These are phyloP conservation scores for Saitoella complicata DNA, from an alignment of 805 yeast genomes.

Conservation along the genomic window DNA sequence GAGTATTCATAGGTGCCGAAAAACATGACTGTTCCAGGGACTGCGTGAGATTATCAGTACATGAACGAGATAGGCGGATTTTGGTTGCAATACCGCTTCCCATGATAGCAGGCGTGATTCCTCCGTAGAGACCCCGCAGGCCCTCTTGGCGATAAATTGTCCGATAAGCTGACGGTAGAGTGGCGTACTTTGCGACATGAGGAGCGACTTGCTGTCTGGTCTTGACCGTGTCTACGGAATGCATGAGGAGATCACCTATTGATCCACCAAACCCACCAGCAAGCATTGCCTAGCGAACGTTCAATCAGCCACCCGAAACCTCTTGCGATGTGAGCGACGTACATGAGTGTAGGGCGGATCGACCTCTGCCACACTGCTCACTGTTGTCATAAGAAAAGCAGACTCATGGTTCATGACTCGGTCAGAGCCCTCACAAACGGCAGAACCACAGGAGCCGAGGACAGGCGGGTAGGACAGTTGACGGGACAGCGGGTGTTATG, in stretches of 20 bases:
- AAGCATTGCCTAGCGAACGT: conserved; percentile 24
- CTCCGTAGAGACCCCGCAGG: conserved; percentile 75
- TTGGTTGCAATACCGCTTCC: conserved; percentile 36
- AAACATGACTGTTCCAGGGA: conserved; percentile 89
- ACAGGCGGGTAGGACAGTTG: too few species aligned
- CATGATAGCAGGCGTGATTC: conserved; percentile 77
- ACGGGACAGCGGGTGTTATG: too few species aligned
- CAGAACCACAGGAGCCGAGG: too few species aligned
- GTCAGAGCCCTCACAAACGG: too few species aligned
- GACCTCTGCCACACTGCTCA: too few species aligned
- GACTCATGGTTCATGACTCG: too few species aligned
- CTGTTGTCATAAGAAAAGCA: too few species aligned
- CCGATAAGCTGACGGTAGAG: conserved; percentile 57
- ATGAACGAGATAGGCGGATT: not conserved
- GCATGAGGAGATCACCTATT: conserved; percentile 85
- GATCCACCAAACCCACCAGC: conserved; percentile 96
- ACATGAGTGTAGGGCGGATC: too few species aligned
- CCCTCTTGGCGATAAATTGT: conserved; percentile 81
- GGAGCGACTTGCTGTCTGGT: conserved; percentile 96
- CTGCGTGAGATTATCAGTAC: conserved; percentile 16
- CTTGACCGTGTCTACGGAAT: conserved; percentile 89
- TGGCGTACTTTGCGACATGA: conserved; percentile 44
- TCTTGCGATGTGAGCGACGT: too few species aligned
- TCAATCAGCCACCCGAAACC: not conserved
- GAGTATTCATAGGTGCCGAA: conserved; percentile 78